Base-by-base conservation (phyloP, 2,329 filamentous ascomycete genomes). In the Penicillium janthinellum region DNA sequence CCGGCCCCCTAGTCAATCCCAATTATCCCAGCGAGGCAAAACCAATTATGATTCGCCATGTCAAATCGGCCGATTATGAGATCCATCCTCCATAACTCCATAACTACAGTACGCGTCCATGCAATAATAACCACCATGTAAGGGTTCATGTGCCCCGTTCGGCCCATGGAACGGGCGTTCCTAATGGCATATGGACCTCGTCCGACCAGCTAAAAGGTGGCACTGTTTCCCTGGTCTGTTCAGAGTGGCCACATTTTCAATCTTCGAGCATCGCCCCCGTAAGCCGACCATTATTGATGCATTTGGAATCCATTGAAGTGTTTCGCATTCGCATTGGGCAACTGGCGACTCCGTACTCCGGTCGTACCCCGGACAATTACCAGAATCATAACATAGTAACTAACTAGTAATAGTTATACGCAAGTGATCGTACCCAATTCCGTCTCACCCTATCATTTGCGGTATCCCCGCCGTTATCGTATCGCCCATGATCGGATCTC, bases 401-500 rank as follows among this genome's bases (percentile, higher is more conserved):
- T 20, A 20, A 20, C 20, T 20, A 20, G 20, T 20, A 20, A 20
- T 20, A 20, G 20, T 20, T 20, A 20, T 14, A 28, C 25, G 25
- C 25, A 28, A 4, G 4, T 28, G 25, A 28, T 28, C 25, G 4
- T 28, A 28, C 25, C 7, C 28, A 31, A 17, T 28, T 45, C 20
- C 3, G 28, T 28, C 22, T 45, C 14, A 45, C 42, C 44, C 44
- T 31, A 31, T 47, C 44, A 47, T 10, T n/a, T n/a, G 15, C 12
- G 14, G 42, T 45, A 45, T 28, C 22, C 14, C 14, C 44, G 42
- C 53, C 48, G 55, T 62, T 59, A 63, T 62, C 64, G 59, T 25
- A 50, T 50, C 31, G 48, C 34, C n/a, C 28, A 57, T 54, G 34
- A 54, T 58, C 58, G 35, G 61, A 62, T 66, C 61, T 57, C 20